Percentiles rank a stretch among this genome's conserved stretches.
phyloP scores from a whole-genome alignment of 805 yeast genomes.

The Nematodospora valgi region DNA sequence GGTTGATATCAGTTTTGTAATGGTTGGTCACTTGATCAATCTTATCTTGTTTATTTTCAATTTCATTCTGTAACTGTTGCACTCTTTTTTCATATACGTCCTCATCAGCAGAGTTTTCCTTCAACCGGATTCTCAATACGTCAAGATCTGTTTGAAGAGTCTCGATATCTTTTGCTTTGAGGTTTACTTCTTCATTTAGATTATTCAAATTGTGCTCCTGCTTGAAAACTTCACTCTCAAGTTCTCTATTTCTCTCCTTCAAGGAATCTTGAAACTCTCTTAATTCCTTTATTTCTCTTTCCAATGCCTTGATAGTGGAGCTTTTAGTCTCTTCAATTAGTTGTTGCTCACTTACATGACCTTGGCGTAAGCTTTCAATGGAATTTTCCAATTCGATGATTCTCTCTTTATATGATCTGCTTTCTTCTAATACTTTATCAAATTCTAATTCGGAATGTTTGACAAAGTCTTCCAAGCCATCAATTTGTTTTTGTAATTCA shows the following conservation, averaged over 20 bases:
- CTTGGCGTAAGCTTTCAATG: conserved; percentile 1
- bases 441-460: conserved; percentile 5
- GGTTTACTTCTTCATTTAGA: too few relatives aligned
- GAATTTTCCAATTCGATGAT: not conserved
- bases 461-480: conserved; percentile 3
- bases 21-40: too few relatives aligned
- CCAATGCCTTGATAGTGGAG: too few relatives aligned
- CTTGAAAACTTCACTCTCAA: not conserved
- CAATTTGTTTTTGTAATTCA: not conserved
- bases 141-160: too few relatives aligned
- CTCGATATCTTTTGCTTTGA: too few relatives aligned
- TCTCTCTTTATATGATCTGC: not conserved
- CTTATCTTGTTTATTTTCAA: conserved; percentile 1
- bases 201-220: too few relatives aligned
- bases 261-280: too few relatives aligned
- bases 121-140: too few relatives aligned
- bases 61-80: not conserved
- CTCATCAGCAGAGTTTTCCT: too few relatives aligned
- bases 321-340: too few relatives aligned
- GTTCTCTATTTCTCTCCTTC: not conserved
- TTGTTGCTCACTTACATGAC: too few relatives aligned
- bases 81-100: not conserved
- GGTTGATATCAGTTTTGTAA: not conserved
- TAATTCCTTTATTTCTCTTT: not conserved
- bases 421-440: conserved; percentile 5